These are phyloP conservation scores for Penicillium ucsense DNA, from an alignment of 495 filamentous ascomycete genomes.

Conservation along the genomic window DNA sequence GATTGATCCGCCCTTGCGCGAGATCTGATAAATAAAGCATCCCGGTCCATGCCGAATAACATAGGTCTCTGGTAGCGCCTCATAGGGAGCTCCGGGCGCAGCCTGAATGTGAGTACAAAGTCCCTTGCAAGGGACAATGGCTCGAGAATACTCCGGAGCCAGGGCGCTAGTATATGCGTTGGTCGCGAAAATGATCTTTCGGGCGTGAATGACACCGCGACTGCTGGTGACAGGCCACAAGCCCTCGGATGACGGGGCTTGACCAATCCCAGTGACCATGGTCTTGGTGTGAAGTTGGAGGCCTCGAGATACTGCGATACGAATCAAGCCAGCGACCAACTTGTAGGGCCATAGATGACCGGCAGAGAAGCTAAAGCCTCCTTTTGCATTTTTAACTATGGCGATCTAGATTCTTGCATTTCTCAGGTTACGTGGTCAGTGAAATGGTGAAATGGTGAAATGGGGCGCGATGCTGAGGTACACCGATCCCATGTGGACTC, in stretches of 20 bases:
- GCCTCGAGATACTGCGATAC: conserved; percentile 10
- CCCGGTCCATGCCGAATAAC: conserved; percentile 11
- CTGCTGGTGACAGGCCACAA: conserved; percentile 37
- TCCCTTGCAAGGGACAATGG: conserved; percentile 47
- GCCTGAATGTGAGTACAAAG: conserved; percentile 55
- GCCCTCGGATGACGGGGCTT: conserved; percentile 6
- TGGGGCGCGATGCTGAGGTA: not conserved
- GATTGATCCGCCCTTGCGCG: conserved; percentile 60
- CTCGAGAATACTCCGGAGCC: conserved; percentile 43
- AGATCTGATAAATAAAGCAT: conserved; percentile 49
- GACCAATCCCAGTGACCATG: conserved; percentile 31
- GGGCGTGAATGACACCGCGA: conserved; percentile 43
- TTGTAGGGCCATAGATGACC: conserved; percentile 59
- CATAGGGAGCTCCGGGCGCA: conserved; percentile 38
- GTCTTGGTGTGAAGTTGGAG: conserved; percentile 57
- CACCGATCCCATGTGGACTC: not conserved
- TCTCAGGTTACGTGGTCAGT: not conserved
- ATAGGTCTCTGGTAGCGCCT: conserved; percentile 20
- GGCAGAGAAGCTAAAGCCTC: conserved; percentile 32
- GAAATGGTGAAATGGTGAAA: not conserved
- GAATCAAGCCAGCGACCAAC: conserved; percentile 51
- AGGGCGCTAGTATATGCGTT: conserved; percentile 62
- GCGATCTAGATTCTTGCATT: conserved; percentile 10
- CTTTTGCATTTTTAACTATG: conserved; percentile 24
- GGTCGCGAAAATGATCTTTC: conserved; percentile 55